Evolutionary conservation across 352 stramenopile genomes (phyloP).

Genomic region (Phytophthora agathidicida): DNA sequence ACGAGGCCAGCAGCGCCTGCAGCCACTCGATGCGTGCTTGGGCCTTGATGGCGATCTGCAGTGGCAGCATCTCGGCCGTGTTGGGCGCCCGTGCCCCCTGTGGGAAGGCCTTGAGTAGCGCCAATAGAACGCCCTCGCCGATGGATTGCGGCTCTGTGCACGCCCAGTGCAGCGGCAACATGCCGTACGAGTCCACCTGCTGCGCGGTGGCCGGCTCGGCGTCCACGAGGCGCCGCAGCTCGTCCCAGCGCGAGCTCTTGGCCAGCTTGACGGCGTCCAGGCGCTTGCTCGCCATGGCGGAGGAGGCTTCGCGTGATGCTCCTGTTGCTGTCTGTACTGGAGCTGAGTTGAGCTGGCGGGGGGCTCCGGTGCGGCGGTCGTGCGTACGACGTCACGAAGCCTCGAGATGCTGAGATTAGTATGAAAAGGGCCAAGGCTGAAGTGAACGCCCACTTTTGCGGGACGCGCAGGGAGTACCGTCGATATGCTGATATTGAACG

Average conservation of each 20-base stretch:
- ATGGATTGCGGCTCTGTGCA: conserved; percentile 86
- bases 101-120: conserved; percentile 82
- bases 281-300: conserved; percentile 53
- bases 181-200: conserved; percentile 86
- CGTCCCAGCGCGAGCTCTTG: conserved; percentile 82
- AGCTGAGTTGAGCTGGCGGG: conserved; percentile 5
- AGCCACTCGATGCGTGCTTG: conserved; percentile 89
- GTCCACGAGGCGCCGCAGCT: conserved; percentile 78
- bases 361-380: conserved; percentile 1
- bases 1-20: conserved; percentile 82
- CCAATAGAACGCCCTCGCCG: conserved; percentile 72
- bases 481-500: no score
- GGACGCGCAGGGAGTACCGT: background rate
- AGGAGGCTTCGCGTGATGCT: conserved; percentile 10
- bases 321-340: background rate
- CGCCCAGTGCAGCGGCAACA: conserved; percentile 89
- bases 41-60: conserved; percentile 90
- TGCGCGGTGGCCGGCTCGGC: conserved; percentile 68
- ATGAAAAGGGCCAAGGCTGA: background rate
- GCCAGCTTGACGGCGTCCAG: conserved; percentile 87
- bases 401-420: conserved; percentile 17
- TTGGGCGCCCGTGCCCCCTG: conserved; percentile 68
- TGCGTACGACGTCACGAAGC: conserved; percentile 22
- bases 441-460: no score
- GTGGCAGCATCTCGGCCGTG: conserved; percentile 83